Evolutionary conservation across 495 filamentous ascomycete species (phyloP).

Genomic region (Annulohypoxylon stygium): DNA sequence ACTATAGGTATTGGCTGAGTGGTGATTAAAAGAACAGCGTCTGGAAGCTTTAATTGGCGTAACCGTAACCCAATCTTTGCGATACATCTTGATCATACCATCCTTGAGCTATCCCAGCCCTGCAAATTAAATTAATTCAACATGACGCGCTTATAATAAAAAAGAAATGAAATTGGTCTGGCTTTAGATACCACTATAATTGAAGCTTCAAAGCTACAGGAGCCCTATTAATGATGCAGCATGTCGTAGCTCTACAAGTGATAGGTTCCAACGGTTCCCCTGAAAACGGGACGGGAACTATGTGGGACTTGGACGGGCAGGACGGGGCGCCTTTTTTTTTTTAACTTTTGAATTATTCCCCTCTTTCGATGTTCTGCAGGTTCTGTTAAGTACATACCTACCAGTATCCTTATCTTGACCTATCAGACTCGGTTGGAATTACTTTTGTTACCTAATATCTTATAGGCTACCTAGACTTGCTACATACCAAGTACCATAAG

Average conservation of each 20-base stretch:
- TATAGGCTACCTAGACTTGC: neutral
- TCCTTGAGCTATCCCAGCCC: neutral
- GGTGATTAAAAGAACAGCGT: too few species aligned
- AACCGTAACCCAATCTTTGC: too few species aligned
- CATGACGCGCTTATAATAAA: neutral
- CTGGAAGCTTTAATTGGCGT: neutral
- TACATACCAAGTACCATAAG: neutral
- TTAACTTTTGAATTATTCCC: neutral
- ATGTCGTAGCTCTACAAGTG: neutral
- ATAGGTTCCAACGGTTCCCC: neutral
- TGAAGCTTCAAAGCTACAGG: neutral
- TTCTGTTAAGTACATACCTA: too few species aligned
- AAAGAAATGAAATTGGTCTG: neutral
- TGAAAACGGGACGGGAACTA: constrained; percentile 1
- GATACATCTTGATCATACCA: too few species aligned
- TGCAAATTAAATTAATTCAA: neutral
- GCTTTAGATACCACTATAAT: neutral
- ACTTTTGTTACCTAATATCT: constrained; percentile 19
- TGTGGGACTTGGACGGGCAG: neutral
- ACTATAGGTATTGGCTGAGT: too few species aligned
- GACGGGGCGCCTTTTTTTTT: neutral
- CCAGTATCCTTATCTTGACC: constrained; percentile 14
- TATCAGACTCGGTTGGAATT: neutral
- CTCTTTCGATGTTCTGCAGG: neutral
- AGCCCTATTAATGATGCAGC: neutral